A percentile compares a stretch with the other conserved stretches of the same genome.
phyloP scores from a whole-genome alignment of 495 filamentous ascomycete species.

The Tuber magnatum region DNA sequence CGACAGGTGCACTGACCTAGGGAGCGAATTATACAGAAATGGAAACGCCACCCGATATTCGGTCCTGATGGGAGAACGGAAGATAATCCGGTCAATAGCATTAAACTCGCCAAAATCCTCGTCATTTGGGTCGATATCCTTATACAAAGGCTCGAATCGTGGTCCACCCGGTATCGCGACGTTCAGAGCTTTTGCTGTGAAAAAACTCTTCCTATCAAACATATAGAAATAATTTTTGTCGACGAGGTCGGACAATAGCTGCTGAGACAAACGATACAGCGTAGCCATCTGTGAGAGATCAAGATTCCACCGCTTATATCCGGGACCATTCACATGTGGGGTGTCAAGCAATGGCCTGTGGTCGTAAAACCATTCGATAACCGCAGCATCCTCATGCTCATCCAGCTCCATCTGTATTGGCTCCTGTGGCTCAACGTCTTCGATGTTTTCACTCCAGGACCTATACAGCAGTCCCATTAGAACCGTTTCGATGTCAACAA shows the following conservation, averaged over 20 bases:
- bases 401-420: constrained; percentile 99
- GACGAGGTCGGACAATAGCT: constrained; percentile 82
- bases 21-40: constrained; percentile 91
- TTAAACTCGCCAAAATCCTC: constrained; percentile 99
- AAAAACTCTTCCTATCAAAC: constrained; percentile 91
- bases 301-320: constrained; percentile 95
- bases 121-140: constrained; percentile 97
- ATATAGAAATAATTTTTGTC: constrained; percentile 98
- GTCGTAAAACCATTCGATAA: constrained; percentile 97
- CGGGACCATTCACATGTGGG: constrained; percentile 88
- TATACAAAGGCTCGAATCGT: constrained; percentile 95
- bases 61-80: constrained; percentile 88
- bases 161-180: constrained; percentile 95
- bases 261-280: constrained; percentile 83
- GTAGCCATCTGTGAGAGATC: constrained; percentile 93
- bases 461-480: constrained; percentile 32
- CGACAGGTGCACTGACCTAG: constrained; percentile 83
- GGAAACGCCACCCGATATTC: constrained; percentile 94
- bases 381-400: constrained; percentile 83
- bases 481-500: constrained; percentile 33
- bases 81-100: constrained; percentile 98
- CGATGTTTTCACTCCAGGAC: constrained; percentile 97
- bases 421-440: constrained; percentile 94
- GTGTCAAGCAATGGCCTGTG: constrained; percentile 88
- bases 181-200: constrained; percentile 94